Evolutionary conservation across 2,329 filamentous ascomycete genomes (phyloP).

Genomic region (Parasarocladium wereldwijsianum): DNA sequence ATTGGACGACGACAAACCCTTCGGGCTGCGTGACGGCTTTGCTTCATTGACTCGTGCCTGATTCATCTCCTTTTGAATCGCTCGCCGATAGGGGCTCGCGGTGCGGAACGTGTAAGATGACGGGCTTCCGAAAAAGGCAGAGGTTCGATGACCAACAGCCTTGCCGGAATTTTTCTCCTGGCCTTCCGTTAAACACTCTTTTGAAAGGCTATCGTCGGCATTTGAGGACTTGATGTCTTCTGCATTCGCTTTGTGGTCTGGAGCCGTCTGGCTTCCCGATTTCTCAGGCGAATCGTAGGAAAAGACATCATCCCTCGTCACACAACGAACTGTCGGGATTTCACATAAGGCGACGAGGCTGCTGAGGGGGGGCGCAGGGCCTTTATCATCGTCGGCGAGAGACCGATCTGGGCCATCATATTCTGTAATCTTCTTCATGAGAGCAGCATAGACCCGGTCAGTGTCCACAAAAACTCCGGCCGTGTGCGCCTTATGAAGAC

Average conservation of each 20-base stretch:
- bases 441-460: slow-evolving; percentile 45
- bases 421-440: slow-evolving; percentile 36
- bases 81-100: slow-evolving; percentile 39
- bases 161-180: not conserved
- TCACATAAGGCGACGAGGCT: slow-evolving; percentile 8
- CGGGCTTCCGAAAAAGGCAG: slow-evolving; percentile 37
- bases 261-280: not conserved
- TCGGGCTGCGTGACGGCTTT: slow-evolving; percentile 11
- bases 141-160: slow-evolving; percentile 17
- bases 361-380: slow-evolving; percentile 6
- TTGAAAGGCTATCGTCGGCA: not conserved
- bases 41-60: slow-evolving; percentile 17
- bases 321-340: slow-evolving; percentile 17
- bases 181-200: too few species aligned
- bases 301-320: slow-evolving; percentile 18
- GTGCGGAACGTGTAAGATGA: slow-evolving; percentile 36
- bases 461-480: slow-evolving; percentile 26
- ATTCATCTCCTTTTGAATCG: slow-evolving; percentile 31
- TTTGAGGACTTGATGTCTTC: not conserved
- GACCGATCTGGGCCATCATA: slow-evolving; percentile 3
- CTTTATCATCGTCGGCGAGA: not conserved
- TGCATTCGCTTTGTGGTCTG: not conserved
- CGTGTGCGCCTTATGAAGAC: slow-evolving; percentile 11
- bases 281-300: slow-evolving; percentile 11
- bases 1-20: slow-evolving; percentile 11